Base-by-base conservation (phyloP, 495 filamentous ascomycete genomes). In the Alectoria sarmentosa region DNA sequence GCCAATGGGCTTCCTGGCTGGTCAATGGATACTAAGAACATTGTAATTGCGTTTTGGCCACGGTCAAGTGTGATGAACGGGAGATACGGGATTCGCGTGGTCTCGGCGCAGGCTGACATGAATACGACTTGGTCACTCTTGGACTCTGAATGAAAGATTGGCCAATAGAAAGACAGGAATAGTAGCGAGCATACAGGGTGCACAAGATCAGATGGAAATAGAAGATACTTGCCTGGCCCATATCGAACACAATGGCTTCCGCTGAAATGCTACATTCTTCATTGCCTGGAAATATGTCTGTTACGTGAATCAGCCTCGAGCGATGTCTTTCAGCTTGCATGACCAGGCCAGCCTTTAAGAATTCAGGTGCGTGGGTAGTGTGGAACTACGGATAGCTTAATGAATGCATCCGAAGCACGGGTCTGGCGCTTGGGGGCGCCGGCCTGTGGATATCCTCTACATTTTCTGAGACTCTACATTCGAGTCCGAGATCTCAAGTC, bases 31-130 rank as follows among this genome's bases (percentile, higher is more conserved):
- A 34, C 61, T 23, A 30, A 39, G 15, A 42, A 42, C 26, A 63
- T 63, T 41, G 61, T 56, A 8, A 5, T 57, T 57, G 19, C 49
- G 6, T 44, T 64, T 37, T 64, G 62, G 62, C 54, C 62, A 32
- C 41, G 52, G 13, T 7, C 17, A 38, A 58, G 62, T 39, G 15
- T 36, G 41, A 58, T 64, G 54, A 48, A 64, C 19, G 30, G 14
- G n/a, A 32, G 11, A 19, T 64, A 58, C 39, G 62, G 62, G 23
- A 32, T 42, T 34, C 3, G 21, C 15, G 21, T 36, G 17, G 10
- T 1, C 15, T 38, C 1, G 7, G 17, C 52, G 19, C 55, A 30
- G 19, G 52, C 41, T n/a, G 54, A 21, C 54, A 34, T 55, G 30
- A 55, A 55, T 34, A 23, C 30, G 23, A 34, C 52, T 36, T 55